Percentiles rank a stretch among this genome's conserved stretches.
Conservation (phyloP, 2,329 filamentous ascomycete species). For the Calonectria pseudoturangicola region DNA sequence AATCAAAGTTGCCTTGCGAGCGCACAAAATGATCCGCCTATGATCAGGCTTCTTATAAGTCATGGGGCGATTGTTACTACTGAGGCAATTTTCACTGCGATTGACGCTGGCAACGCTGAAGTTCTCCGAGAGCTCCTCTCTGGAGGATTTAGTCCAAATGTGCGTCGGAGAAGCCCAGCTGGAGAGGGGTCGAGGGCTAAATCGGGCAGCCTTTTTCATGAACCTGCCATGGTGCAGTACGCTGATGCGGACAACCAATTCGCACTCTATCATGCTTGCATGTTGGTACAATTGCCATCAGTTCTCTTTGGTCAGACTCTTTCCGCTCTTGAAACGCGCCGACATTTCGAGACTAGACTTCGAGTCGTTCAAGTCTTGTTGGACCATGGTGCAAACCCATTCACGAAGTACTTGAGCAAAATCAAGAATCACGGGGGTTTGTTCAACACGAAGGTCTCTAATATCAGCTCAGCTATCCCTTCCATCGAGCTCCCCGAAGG, state of each 20-base stretch:
- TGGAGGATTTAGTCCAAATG: slow-evolving; percentile 40
- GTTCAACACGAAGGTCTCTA: background rate
- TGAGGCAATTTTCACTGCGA: slow-evolving; percentile 44
- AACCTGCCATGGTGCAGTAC: too few species aligned
- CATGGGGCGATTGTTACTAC: slow-evolving; percentile 43
- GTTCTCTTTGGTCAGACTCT: background rate
- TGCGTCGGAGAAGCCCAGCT: slow-evolving; percentile 11
- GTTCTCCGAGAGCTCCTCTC: slow-evolving; percentile 41
- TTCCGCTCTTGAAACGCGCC: too few species aligned
- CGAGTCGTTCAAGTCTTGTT: slow-evolving; percentile 46
- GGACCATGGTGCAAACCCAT: slow-evolving; percentile 53
- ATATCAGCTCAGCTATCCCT: background rate
- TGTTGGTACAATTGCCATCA: background rate
- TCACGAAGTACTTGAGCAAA: slow-evolving; percentile 38
- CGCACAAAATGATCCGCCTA: slow-evolving; percentile 28
- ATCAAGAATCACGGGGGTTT: background rate
- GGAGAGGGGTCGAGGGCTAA: too few species aligned
- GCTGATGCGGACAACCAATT: too few species aligned
- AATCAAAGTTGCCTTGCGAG: slow-evolving; percentile 40
- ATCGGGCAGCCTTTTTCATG: too few species aligned
- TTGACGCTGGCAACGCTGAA: slow-evolving; percentile 33
- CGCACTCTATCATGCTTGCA: slow-evolving; percentile 41
- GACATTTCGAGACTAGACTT: background rate
- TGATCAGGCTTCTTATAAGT: slow-evolving; percentile 40
- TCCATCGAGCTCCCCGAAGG: background rate